Evolutionary conservation across 2,329 filamentous ascomycete genomes (phyloP).

Genomic region (Trichoderma sp.): DNA sequence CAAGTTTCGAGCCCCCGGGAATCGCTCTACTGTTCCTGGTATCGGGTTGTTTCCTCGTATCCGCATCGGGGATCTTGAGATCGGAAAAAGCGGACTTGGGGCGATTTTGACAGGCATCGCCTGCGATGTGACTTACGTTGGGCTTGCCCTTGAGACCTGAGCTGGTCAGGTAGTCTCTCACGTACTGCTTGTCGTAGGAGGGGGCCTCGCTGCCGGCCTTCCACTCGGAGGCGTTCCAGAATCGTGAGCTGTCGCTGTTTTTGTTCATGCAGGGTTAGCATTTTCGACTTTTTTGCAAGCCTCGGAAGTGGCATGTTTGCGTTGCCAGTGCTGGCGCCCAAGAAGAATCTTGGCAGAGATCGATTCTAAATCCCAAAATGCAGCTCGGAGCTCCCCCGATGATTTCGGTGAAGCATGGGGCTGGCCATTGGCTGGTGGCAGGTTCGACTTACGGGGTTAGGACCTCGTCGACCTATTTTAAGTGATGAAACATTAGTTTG

Average conservation of each 20-base stretch:
- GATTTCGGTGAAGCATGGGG: neutral
- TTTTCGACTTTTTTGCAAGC: no score
- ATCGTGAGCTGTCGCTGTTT: conserved; percentile 68
- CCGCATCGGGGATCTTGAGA: neutral
- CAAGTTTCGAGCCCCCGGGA: neutral
- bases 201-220: conserved; percentile 73
- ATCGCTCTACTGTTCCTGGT: neutral
- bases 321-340: no score
- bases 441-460: conserved; percentile 62
- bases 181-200: conserved; percentile 85
- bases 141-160: conserved; percentile 62
- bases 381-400: neutral
- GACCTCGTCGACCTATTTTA: conserved; percentile 65
- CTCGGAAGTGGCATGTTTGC: no score
- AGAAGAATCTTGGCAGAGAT: no score
- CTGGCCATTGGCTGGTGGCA: neutral
- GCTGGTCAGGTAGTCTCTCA: conserved; percentile 78
- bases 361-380: neutral
- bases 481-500: conserved; percentile 2
- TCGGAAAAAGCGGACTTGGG: conserved; percentile 11
- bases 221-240: conserved; percentile 73
- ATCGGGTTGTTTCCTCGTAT: neutral
- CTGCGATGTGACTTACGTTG: conserved; percentile 42
- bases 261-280: conserved; percentile 60
- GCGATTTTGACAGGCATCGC: neutral